phyloP scores from a whole-genome alignment of 1,139 yeast genomes.

The Candida glucosophila region DNA sequence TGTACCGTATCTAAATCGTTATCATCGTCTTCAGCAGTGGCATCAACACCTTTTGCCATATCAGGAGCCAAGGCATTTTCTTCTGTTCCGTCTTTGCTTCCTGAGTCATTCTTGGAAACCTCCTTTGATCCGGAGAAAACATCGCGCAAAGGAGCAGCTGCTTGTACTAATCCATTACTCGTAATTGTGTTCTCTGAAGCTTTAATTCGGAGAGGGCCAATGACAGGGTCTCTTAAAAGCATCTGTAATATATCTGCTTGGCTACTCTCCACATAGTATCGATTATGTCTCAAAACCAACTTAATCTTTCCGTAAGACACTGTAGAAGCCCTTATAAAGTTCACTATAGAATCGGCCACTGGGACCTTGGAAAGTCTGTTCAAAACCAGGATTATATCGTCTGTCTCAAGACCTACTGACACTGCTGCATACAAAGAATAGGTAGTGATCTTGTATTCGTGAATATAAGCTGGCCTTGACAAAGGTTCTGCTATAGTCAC shows the following conservation, averaged over 20 bases:
- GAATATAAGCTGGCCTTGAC: slow-evolving; percentile 93
- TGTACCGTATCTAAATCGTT: slow-evolving; percentile 93
- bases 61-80: slow-evolving; percentile 56
- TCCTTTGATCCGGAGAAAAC: slow-evolving; percentile 49
- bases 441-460: slow-evolving; percentile 87
- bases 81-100: slow-evolving; percentile 10
- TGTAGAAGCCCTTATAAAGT: slow-evolving; percentile 84
- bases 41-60: slow-evolving; percentile 61
- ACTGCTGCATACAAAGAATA: slow-evolving; percentile 97
- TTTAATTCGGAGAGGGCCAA: slow-evolving; percentile 75
- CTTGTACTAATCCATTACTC: slow-evolving; percentile 43
- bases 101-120: no score
- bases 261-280: slow-evolving; percentile 93
- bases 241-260: slow-evolving; percentile 91
- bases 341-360: slow-evolving; percentile 77
- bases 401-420: slow-evolving; percentile 92
- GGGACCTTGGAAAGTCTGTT: slow-evolving; percentile 91
- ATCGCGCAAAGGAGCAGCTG: slow-evolving; percentile 52
- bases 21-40: slow-evolving; percentile 58
- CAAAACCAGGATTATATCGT: slow-evolving; percentile 85
- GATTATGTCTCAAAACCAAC: slow-evolving; percentile 83
- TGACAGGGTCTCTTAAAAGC: slow-evolving; percentile 83
- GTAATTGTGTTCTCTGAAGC: slow-evolving; percentile 43
- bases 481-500: slow-evolving; percentile 97
- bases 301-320: slow-evolving; percentile 95